Evolutionary conservation across 257 asterid species (phyloP).

Genomic region (Solanum dulcamara): DNA sequence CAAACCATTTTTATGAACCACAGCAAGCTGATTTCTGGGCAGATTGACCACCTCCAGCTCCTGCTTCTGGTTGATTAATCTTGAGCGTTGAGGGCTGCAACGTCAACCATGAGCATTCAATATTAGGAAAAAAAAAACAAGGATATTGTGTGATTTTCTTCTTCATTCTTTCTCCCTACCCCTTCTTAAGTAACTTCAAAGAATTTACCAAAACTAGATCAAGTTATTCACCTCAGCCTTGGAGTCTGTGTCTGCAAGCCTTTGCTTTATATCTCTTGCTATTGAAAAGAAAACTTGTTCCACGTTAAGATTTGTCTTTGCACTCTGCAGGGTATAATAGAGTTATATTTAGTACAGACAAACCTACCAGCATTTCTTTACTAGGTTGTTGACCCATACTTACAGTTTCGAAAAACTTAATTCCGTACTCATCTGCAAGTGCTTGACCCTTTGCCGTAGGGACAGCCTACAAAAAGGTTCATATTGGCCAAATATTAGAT

Average conservation of each 20-base stretch:
- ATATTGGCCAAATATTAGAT: neutral
- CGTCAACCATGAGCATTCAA: neutral
- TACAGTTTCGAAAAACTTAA: slow-evolving; percentile 15
- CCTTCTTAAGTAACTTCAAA: too few relatives aligned
- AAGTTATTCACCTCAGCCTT: slow-evolving; percentile 20
- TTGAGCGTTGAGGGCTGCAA: slow-evolving; percentile 9
- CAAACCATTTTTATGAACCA: neutral
- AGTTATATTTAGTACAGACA: neutral
- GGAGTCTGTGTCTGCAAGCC: slow-evolving; percentile 31
- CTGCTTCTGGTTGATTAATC: slow-evolving; percentile 8
- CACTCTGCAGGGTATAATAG: slow-evolving; percentile 15
- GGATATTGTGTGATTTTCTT: neutral
- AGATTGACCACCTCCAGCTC: neutral
- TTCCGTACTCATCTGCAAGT: slow-evolving; percentile 13
- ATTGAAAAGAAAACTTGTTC: slow-evolving; percentile 35
- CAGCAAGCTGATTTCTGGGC: slow-evolving; percentile 10
- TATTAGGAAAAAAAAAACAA: neutral
- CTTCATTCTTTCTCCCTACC: neutral
- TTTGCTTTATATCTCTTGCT: slow-evolving; percentile 33
- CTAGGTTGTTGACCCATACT: neutral
- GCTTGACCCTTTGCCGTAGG: slow-evolving; percentile 21
- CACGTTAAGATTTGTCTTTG: slow-evolving; percentile 36
- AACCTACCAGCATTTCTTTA: neutral
- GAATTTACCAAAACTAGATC: neutral
- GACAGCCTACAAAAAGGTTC: slow-evolving; percentile 7